These are phyloP conservation scores for Geranomyces michiganensis DNA, from an alignment of 192 early-diverging fungal species.

Conservation along the genomic window DNA sequence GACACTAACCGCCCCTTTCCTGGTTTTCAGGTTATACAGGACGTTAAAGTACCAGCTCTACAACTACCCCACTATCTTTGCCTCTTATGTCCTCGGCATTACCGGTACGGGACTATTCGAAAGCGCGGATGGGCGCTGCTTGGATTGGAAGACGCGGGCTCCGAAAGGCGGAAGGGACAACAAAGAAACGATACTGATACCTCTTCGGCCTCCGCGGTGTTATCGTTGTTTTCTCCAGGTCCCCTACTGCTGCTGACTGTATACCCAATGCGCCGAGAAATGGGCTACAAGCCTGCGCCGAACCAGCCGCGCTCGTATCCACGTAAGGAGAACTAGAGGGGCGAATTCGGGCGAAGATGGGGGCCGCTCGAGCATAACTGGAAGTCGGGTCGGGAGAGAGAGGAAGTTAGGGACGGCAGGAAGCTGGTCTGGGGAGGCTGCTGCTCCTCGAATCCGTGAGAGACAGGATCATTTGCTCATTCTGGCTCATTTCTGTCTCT, in stretches of 20 bases:
- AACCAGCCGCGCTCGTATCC: constrained; percentile 44
- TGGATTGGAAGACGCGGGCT: no score
- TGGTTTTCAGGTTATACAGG: constrained; percentile 20
- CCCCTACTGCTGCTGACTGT: constrained; percentile 38
- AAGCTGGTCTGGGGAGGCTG: no score
- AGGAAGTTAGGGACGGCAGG: no score
- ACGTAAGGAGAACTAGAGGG: constrained; percentile 18
- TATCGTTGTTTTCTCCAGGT: constrained; percentile 7
- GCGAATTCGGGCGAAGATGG: no score
- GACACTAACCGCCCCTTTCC: no score
- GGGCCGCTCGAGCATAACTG: no score
- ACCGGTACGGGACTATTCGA: neutral
- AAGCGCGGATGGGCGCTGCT: no score
- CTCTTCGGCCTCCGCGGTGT: neutral
- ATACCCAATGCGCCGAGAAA: constrained; percentile 45
- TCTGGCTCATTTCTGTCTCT: neutral
- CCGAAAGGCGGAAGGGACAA: no score
- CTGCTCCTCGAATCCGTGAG: neutral
- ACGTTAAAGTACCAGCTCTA: constrained; percentile 29
- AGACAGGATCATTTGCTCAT: neutral
- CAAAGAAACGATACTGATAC: no score
- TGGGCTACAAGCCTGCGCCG: constrained; percentile 41
- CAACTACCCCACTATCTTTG: constrained; percentile 51
- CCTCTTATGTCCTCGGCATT: constrained; percentile 40
- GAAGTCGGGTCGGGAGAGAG: no score